Percentiles rank a stretch among this genome's conserved stretches.
Conservation (phyloP, 2,329 filamentous ascomycete genomes). For the Talaromyces sp. region DNA sequence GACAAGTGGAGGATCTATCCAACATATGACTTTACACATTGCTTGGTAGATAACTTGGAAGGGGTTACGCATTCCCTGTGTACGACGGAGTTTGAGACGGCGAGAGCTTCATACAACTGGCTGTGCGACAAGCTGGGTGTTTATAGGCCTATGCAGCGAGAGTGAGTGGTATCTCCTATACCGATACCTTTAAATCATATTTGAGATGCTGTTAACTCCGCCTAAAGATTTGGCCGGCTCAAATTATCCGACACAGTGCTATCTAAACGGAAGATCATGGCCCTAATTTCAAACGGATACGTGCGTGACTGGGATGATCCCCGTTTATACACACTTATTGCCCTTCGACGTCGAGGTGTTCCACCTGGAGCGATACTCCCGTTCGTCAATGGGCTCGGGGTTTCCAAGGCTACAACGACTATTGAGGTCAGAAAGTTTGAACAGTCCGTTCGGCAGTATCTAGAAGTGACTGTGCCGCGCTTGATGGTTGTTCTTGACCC, state of each 20-base stretch:
- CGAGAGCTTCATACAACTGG: conserved; percentile 86
- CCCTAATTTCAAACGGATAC: conserved; percentile 72
- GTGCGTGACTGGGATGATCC: conserved; percentile 92
- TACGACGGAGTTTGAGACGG: conserved; percentile 86
- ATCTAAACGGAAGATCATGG: conserved; percentile 79
- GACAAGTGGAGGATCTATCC: conserved; percentile 90
- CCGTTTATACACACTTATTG: conserved; percentile 82
- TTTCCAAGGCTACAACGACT: conserved; percentile 75
- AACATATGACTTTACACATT: conserved; percentile 90
- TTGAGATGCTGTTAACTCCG: not conserved
- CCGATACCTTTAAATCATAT: not conserved
- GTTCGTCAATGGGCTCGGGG: conserved; percentile 87
- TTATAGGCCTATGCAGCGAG: conserved; percentile 91
- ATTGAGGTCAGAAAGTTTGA: conserved; percentile 85
- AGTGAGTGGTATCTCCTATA: conserved; percentile 50
- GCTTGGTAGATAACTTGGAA: conserved; percentile 88
- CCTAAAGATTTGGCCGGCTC: conserved; percentile 56
- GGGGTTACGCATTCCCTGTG: conserved; percentile 88
- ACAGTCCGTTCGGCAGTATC: conserved; percentile 76
- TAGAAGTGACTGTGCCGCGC: conserved; percentile 83
- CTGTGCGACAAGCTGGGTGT: conserved; percentile 77
- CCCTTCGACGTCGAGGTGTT: conserved; percentile 76
- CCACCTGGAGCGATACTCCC: conserved; percentile 84
- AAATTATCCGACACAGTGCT: conserved; percentile 83
- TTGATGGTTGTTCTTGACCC: conserved; percentile 89